phyloP scores from a whole-genome alignment of 352 stramenopile genomes.

The Pythium vanterpoolii region DNA sequence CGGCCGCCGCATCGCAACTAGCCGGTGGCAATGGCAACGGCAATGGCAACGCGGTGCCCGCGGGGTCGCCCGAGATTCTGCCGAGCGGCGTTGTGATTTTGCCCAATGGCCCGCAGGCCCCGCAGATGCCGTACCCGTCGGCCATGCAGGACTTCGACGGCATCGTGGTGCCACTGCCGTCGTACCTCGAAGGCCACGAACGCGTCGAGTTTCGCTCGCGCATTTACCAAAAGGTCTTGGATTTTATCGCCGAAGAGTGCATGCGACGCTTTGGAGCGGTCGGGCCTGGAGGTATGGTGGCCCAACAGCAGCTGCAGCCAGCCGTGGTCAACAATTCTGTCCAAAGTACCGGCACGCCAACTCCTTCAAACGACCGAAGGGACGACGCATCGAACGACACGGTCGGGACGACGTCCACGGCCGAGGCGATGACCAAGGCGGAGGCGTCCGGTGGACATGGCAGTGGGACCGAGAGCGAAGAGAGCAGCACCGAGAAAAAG shows the following conservation, averaged over 20 bases:
- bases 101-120: slow-evolving; percentile 45
- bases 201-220: slow-evolving; percentile 71
- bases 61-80: slow-evolving; percentile 18
- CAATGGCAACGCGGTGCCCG: background rate
- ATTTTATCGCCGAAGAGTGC: slow-evolving; percentile 83
- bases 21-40: background rate
- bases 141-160: slow-evolving; percentile 76
- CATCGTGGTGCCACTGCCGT: slow-evolving; percentile 74
- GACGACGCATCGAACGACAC: background rate
- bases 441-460: background rate
- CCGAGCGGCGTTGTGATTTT: slow-evolving; percentile 37
- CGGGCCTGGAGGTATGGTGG: background rate
- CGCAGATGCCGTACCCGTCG: slow-evolving; percentile 49
- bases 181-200: slow-evolving; percentile 69
- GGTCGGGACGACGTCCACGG: background rate
- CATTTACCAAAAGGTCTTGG: slow-evolving; percentile 79
- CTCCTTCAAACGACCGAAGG: background rate
- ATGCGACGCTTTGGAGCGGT: slow-evolving; percentile 40
- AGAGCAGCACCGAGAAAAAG: slow-evolving; percentile 1
- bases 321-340: background rate
- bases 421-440: background rate
- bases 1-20: slow-evolving; percentile 8
- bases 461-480: background rate
- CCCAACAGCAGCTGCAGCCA: background rate
- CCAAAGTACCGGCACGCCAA: background rate